A percentile compares a stretch with the other conserved stretches of the same genome.
phyloP scores from a whole-genome alignment of 352 stramenopile genomes.

The Aphanomyces stellatus region DNA sequence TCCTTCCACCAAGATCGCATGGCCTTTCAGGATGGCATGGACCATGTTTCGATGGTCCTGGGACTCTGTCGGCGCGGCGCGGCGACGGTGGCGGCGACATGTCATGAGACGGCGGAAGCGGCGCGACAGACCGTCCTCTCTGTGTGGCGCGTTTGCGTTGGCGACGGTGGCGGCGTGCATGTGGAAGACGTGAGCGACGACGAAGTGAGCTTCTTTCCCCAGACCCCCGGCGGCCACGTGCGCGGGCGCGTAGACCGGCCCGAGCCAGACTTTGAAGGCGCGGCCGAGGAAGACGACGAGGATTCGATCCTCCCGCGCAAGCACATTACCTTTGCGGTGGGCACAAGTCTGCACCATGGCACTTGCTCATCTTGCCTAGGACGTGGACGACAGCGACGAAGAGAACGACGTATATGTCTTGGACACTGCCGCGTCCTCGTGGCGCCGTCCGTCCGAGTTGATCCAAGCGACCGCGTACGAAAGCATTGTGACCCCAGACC shows the following conservation, averaged over 20 bases:
- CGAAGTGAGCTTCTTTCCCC: conserved; percentile 12
- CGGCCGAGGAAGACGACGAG: not conserved
- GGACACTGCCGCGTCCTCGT: not conserved
- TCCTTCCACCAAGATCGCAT: not conserved
- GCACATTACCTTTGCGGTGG: conserved; percentile 9
- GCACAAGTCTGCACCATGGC: not conserved
- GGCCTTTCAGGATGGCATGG: not conserved
- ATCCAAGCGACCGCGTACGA: not conserved
- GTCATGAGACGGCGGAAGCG: not conserved
- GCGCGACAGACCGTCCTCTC: too few species aligned
- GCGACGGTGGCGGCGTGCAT: not conserved
- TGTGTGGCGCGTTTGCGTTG: not conserved
- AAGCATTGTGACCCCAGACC: not conserved
- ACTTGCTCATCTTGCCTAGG: not conserved
- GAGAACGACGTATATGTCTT: not conserved
- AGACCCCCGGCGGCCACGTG: not conserved
- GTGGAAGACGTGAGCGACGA: not conserved
- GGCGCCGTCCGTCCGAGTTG: not conserved
- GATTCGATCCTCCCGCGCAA: not conserved
- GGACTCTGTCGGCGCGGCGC: not conserved
- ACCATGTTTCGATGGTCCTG: not conserved
- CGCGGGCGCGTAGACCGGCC: too few species aligned
- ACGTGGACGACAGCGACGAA: conserved; percentile 5
- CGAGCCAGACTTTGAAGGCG: not conserved
- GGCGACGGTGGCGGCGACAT: not conserved